Evolutionary conservation across 2,329 filamentous ascomycete genomes (phyloP).

Genomic region (Hypomyces rosellus): DNA sequence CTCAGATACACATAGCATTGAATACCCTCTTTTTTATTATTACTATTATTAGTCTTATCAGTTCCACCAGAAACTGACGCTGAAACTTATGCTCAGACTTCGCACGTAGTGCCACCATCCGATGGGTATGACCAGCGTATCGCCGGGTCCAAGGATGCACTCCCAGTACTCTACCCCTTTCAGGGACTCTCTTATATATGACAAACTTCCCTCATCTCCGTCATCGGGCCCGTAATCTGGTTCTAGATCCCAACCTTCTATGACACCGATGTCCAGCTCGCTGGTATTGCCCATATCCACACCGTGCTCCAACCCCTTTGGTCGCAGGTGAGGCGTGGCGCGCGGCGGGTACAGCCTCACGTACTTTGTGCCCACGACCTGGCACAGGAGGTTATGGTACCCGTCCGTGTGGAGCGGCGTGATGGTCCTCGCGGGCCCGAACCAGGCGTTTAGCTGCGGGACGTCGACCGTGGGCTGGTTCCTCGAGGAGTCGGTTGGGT

Average conservation of each 20-base stretch:
- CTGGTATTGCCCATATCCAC: constrained; percentile 95
- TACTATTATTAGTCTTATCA: constrained; percentile 19
- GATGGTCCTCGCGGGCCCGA: constrained; percentile 81
- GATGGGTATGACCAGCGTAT: constrained; percentile 81
- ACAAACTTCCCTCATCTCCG: constrained; percentile 27
- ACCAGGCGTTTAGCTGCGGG: constrained; percentile 83
- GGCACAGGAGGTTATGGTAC: constrained; percentile 86
- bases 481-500: constrained; percentile 32
- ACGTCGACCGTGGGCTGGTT: constrained; percentile 41
- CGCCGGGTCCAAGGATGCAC: constrained; percentile 70
- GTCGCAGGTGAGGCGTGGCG: constrained; percentile 52
- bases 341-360: constrained; percentile 75
- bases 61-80: constrained; percentile 97
- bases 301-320: constrained; percentile 57
- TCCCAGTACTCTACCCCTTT: constrained; percentile 61
- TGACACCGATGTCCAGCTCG: constrained; percentile 63
- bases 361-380: constrained; percentile 88
- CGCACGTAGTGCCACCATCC: constrained; percentile 99
- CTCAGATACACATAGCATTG: neutral
- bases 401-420: constrained; percentile 91
- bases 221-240: no score
- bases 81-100: constrained; percentile 80
- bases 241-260: constrained; percentile 56
- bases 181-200: constrained; percentile 43
- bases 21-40: neutral